Base-by-base conservation (phyloP, 2,329 filamentous ascomycete genomes). In the Geosmithia putterillii region DNA sequence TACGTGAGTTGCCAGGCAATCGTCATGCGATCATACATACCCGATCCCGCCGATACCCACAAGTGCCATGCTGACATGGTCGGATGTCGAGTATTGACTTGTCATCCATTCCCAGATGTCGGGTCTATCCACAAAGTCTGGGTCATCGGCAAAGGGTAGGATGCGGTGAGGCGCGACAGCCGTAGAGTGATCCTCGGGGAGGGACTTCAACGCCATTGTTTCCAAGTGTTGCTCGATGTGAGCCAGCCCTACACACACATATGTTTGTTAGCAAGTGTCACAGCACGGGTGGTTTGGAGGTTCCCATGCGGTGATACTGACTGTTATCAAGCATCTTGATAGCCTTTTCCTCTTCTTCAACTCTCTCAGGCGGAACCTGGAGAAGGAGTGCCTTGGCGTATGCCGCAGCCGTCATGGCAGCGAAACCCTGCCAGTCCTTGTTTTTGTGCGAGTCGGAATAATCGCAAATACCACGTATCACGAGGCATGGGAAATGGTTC, bases 401-500 rank as follows among this genome's bases (percentile, higher is more conserved):
- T 18, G 48, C 54, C 4, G 55, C 54, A 8, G 54, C 52, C 28
- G 44, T 45, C 34, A 51, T 48, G 2, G 55, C 52, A 3, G 55
- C 48, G 46, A 52, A 58, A 14, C 46, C 41, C 34, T 57, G 54
- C 55, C 52, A 59, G 2, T 35, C 39, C 5, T 56, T 50, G 40
- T 54, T 54, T 39, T 58, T 58, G 39, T 58, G 54, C 6, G 52
- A 50, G 42, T 61, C 58, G 1, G 57, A 47, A 41, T 61, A 62
- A 47, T 62, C 57, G 45, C 50, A 59, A 28, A 62, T 56, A 1
- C 58, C 58, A 7, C 55, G 51, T 40, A 61, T 52, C 9, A 57
- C 52, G 6, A 60, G 44, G 35, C 56, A 59, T 3, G 48, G 51
- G 21, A 53, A 49, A 19, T 50, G 37, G n/a, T 51, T 48, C 48